These are phyloP conservation scores for Endoconidiophora polonica DNA, from an alignment of 2,329 filamentous ascomycete genomes.

Conservation along the genomic window DNA sequence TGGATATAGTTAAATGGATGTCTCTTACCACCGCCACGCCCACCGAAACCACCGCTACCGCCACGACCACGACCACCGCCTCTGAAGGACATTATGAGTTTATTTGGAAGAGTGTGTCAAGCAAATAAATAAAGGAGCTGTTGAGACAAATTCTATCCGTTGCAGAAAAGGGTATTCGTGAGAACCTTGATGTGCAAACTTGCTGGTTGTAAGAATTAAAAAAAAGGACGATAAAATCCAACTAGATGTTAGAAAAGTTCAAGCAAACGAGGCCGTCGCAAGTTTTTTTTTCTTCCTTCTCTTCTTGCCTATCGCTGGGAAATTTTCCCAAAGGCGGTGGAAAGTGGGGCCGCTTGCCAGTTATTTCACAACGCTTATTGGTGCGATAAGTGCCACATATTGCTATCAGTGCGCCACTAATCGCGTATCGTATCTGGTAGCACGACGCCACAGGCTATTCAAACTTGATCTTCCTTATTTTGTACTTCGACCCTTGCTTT, in stretches of 20 bases:
- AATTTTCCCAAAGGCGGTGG: slow-evolving; percentile 11
- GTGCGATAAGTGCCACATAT: slow-evolving; percentile 10
- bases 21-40: slow-evolving; percentile 23
- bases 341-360: slow-evolving; percentile 10
- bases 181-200: neutral
- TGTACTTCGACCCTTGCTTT: too few relatives aligned
- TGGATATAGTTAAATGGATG: slow-evolving; percentile 11
- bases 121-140: neutral
- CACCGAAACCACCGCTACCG: slow-evolving; percentile 21
- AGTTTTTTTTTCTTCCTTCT: slow-evolving; percentile 12
- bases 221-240: slow-evolving; percentile 6
- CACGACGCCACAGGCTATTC: neutral
- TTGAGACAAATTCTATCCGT: neutral
- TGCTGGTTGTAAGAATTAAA: neutral
- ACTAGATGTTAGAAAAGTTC: neutral
- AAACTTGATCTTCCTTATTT: too few relatives aligned
- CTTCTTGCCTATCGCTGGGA: slow-evolving; percentile 2
- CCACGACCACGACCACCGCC: slow-evolving; percentile 22
- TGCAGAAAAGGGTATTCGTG: neutral
- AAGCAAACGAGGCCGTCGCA: slow-evolving; percentile 5
- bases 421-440: neutral
- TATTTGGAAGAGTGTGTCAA: neutral
- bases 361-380: slow-evolving; percentile 4
- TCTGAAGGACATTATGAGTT: slow-evolving; percentile 23
- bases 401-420: slow-evolving; percentile 3